A percentile compares a stretch with the other conserved stretches of the same genome.
phyloP scores from a whole-genome alignment of 208 protist genomes.

The Trypanosoma caninum region DNA sequence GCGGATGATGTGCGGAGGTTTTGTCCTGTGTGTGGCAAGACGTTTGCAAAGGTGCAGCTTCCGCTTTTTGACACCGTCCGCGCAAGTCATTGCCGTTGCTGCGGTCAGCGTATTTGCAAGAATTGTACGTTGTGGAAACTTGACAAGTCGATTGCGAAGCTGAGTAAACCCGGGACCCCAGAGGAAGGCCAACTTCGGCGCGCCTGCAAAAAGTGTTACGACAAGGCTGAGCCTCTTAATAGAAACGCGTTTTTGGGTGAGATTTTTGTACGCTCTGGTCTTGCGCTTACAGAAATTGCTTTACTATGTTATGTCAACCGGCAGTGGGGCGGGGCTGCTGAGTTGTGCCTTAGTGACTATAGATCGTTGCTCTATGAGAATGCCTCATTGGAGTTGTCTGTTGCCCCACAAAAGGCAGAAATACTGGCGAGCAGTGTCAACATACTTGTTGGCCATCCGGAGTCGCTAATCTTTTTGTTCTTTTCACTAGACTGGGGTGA shows the following conservation, averaged over 20 bases:
- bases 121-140: constrained; percentile 50
- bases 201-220: constrained; percentile 59
- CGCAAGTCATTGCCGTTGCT: constrained; percentile 66
- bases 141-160: constrained; percentile 62
- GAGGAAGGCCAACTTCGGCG: constrained; percentile 51
- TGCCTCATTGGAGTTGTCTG: constrained; percentile 33
- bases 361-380: constrained; percentile 57
- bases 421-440: constrained; percentile 60
- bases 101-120: constrained; percentile 55
- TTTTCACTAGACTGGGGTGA: constrained; percentile 24
- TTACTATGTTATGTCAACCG: constrained; percentile 57
- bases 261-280: constrained; percentile 51
- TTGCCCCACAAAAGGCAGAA: constrained; percentile 36
- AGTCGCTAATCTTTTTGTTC: constrained; percentile 27
- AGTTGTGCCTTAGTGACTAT: constrained; percentile 77
- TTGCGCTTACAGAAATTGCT: constrained; percentile 56
- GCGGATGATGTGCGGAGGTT: constrained; percentile 37
- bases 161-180: constrained; percentile 50
- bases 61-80: constrained; percentile 28
- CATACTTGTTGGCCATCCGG: constrained; percentile 37
- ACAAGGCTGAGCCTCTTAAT: constrained; percentile 38
- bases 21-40: constrained; percentile 39
- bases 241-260: constrained; percentile 58
- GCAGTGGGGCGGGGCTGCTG: constrained; percentile 64
- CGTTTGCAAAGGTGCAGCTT: constrained; percentile 30